Conservation (phyloP, 1,284 basidiomycete genomes). For the Trametes polyzona region DNA sequence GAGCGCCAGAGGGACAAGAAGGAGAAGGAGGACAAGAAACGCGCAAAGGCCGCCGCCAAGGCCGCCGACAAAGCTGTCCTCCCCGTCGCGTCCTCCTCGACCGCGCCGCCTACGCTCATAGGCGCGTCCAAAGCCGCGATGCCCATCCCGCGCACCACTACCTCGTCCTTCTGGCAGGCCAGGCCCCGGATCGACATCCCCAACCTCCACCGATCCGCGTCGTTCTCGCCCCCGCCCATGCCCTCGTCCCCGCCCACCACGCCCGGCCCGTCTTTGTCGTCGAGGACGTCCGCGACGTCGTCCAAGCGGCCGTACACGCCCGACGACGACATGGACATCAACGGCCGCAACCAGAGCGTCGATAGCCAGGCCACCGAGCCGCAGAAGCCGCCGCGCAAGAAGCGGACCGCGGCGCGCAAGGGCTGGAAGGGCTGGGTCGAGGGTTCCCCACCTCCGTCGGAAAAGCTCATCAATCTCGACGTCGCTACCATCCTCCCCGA, state of each 20-base stretch:
- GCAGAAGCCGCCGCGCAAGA: constrained; percentile 50
- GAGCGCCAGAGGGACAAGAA: constrained; percentile 46
- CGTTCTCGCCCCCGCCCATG: constrained; percentile 74
- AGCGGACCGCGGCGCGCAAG: constrained; percentile 71
- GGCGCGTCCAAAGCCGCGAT: constrained; percentile 26
- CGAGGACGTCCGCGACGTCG: constrained; percentile 72
- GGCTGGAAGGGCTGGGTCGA: constrained; percentile 90
- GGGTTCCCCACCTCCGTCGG: constrained; percentile 77
- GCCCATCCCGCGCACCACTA: constrained; percentile 30
- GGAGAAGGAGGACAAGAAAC: constrained; percentile 41
- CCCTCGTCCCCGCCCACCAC: constrained; percentile 68
- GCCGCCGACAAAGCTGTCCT: constrained; percentile 21
- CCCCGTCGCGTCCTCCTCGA: constrained; percentile 19
- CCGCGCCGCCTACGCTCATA: constrained; percentile 19
- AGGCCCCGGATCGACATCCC: constrained; percentile 72
- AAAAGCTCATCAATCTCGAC: constrained; percentile 80
- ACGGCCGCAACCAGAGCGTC: constrained; percentile 30
- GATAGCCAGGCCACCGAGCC: constrained; percentile 35
- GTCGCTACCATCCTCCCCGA: constrained; percentile 61
- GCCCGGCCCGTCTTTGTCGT: constrained; percentile 72
- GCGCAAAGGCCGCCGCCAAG: constrained; percentile 35
- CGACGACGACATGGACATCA: constrained; percentile 47
- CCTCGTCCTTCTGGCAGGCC: constrained; percentile 62
- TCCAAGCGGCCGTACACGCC: constrained; percentile 79
- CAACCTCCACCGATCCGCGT: constrained; percentile 64